These are phyloP conservation scores for Herpotrichia juniperi DNA, from an alignment of 2,329 filamentous ascomycete genomes.

Conservation along the genomic window DNA sequence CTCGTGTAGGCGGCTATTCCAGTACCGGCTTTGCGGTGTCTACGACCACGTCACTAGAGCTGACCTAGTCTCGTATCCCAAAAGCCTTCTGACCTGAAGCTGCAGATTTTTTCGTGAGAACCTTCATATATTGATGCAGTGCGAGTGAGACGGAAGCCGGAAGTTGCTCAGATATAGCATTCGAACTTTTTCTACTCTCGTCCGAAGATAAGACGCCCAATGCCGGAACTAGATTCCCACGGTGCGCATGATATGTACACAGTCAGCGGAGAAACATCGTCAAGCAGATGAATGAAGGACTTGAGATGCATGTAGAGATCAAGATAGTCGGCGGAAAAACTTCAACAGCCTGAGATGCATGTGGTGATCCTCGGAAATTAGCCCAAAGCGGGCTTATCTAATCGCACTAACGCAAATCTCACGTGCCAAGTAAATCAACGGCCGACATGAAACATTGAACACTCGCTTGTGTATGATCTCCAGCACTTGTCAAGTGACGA, in stretches of 20 bases:
- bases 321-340: too few relatives aligned
- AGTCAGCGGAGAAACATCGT: too few relatives aligned
- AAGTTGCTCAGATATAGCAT: background rate
- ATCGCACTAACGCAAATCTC: background rate
- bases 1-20: background rate
- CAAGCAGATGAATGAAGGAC: too few relatives aligned
- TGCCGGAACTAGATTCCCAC: too few relatives aligned
- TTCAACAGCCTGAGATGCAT: background rate
- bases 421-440: background rate
- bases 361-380: background rate
- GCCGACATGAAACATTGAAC: background rate
- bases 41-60: too few relatives aligned
- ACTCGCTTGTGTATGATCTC: background rate
- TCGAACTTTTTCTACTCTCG: too few relatives aligned
- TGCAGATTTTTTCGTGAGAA: too few relatives aligned
- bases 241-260: too few relatives aligned
- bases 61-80: background rate
- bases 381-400: background rate
- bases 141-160: background rate
- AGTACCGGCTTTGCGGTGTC: background rate
- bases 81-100: background rate
- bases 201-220: too few relatives aligned
- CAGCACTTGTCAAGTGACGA: background rate
- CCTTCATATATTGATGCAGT: too few relatives aligned
- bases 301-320: too few relatives aligned